These are phyloP conservation scores for Monilinia fructigena DNA, from an alignment of 2,329 filamentous ascomycete species.

Conservation along the genomic window DNA sequence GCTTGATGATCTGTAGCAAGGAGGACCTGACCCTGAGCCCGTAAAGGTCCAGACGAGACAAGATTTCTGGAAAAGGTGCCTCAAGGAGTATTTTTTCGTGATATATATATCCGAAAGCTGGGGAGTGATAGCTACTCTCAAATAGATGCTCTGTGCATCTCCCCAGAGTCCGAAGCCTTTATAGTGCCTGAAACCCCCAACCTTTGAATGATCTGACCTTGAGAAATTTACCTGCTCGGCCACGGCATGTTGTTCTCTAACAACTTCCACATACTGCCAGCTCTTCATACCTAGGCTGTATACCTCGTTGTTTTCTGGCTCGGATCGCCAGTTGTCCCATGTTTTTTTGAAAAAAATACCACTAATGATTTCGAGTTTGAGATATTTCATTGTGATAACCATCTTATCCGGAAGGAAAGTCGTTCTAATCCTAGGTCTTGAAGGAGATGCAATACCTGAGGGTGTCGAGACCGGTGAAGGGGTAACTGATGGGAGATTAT, in stretches of 20 bases:
- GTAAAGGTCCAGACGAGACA: background rate
- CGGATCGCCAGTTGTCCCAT: background rate
- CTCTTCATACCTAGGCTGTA: no score
- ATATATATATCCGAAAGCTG: background rate
- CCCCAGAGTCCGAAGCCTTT: no score
- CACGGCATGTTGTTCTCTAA: background rate
- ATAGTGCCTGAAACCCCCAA: background rate
- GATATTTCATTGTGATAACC: constrained; percentile 52
- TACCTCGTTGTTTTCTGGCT: no score
- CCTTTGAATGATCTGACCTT: background rate
- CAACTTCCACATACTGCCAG: background rate
- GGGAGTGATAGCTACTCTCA: background rate
- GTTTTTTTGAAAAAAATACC: constrained; percentile 55
- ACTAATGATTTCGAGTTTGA: constrained; percentile 84
- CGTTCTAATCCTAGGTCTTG: background rate
- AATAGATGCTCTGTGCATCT: background rate
- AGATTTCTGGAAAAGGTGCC: background rate
- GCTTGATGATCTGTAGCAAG: background rate
- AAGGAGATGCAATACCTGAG: no score
- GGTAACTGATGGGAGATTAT: no score
- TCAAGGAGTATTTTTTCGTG: no score
- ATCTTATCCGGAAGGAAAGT: constrained; percentile 35
- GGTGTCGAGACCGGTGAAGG: no score
- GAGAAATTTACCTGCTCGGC: no score
- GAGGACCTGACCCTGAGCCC: background rate